A percentile compares a stretch with the other conserved stretches of the same genome.
Conservation (phyloP, 2,329 filamentous ascomycete species). For the Aspergillus vadensis region DNA sequence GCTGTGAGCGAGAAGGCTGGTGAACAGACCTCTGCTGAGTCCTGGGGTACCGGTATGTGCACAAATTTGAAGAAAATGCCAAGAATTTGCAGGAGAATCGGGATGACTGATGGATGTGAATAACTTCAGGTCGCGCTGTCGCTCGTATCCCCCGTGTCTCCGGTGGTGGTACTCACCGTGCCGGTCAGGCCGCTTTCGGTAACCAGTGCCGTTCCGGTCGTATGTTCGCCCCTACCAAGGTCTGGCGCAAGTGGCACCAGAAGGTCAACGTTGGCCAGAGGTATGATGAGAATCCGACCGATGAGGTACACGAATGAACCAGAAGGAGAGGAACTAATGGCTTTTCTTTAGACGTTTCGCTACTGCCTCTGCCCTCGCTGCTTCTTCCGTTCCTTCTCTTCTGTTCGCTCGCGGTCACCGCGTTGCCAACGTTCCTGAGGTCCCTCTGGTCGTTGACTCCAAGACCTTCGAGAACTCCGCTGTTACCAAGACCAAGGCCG, state of each 20-base stretch:
- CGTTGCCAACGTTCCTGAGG: constrained; percentile 87
- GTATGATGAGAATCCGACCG: constrained; percentile 53
- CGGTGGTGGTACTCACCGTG: constrained; percentile 99
- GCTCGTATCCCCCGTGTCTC: constrained; percentile 99
- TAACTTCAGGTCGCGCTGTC: constrained; percentile 81
- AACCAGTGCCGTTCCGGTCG: constrained; percentile 99
- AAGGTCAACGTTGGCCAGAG: constrained; percentile 99
- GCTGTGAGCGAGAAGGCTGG: constrained; percentile 99
- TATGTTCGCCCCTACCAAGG: constrained; percentile 99
- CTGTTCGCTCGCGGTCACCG: constrained; percentile 97
- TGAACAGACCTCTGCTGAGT: constrained; percentile 99
- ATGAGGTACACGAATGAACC: neutral
- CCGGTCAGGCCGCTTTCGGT: constrained; percentile 99
- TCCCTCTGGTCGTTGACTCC: constrained; percentile 94
- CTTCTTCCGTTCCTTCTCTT: constrained; percentile 91
- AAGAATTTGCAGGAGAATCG: constrained; percentile 3
- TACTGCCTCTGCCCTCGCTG: constrained; percentile 94
- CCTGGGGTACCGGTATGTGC: constrained; percentile 95
- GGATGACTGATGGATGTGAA: constrained; percentile 16
- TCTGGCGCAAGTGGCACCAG: constrained; percentile 99
- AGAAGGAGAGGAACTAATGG: constrained; percentile 15
- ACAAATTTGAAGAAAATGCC: constrained; percentile 21
- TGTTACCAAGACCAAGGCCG: constrained; percentile 84
- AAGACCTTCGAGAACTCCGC: constrained; percentile 78
- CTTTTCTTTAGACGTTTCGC: constrained; percentile 75